Base-by-base conservation (phyloP, 1,284 basidiomycete species). In the Trametes sp. region DNA sequence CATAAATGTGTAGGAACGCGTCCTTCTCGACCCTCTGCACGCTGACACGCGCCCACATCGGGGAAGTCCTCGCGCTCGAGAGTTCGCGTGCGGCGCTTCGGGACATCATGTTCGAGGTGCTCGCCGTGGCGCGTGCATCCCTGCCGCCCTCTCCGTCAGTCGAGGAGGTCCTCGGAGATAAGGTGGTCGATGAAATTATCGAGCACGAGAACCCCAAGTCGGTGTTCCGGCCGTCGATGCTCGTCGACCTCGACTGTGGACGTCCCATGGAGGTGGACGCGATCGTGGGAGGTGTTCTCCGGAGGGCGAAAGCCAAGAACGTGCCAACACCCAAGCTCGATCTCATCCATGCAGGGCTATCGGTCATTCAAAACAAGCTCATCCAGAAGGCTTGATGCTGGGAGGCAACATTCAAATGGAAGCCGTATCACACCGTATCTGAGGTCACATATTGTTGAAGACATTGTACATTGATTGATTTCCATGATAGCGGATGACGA, bases 191-290 rank as follows among this genome's bases (percentile, higher is more conserved):
- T 13, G 63, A 67, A 10, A 73, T 75, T 31, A 70, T 78, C 33
- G 57, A 65, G 19, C 63, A 74, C 56, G 70, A 74, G 64, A 70
- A 71, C 44, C 66, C 69, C 7, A 59, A 68, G 19, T 76, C 72
- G 24, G 66, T 67, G 8, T 77, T 78, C 68, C 75, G 75, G 50
- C 73, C 73, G 9, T 74, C 72, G 10, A 88, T 89, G 86, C 75
- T 89, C 35, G 77, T 89, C 13, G 88, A 89, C 72, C 76, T 81
- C 42, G 80, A 84, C 65, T 78, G 75, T 21, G 82, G 80, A 4
- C 76, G 77, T 45, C 87, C 89, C 10, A 83, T 89, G 61, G 88
- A 90, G 73, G 82, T 90, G 0, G 87, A 89, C 69, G 86, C 81
- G 16, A 87, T 90, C 60, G 69, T 89, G 13, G 88, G 88, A 0